Evolutionary conservation across 1,139 yeast species (phyloP), one percentile per base, ranked within the genome.

Genomic region (Zygosaccharomyces sapae): DNA sequence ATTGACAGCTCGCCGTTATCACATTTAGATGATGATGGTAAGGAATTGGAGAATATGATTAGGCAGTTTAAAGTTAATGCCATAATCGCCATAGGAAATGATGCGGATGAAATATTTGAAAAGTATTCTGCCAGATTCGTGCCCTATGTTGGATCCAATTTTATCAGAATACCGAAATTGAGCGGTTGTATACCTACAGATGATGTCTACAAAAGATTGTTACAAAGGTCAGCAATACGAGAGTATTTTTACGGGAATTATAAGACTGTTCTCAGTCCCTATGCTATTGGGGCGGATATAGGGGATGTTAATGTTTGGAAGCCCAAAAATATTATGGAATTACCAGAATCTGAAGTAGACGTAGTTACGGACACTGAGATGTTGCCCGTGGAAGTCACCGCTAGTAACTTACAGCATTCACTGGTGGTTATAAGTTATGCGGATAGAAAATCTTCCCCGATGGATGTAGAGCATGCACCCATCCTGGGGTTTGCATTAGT

Each of bases 171-270:
- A 10, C 66, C 68, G 1, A 47, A 45, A 3, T 43, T 64, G 27
- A 53, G 56, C 44, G 67, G 66, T 10, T 56, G 77, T 44, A 86
- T 86, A 5, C 89, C 86, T 41, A 73, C 80, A 25, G 94, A 86
- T 53, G 94, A 84, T 43, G 70, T 79, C 16, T 87, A 72, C 61
- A 72, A 76, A 42, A 75, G 97, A 59, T 79, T 83, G 40, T 52
- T 76, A 22, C 97, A 92, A 64, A 86, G 89, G 58, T 77, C 79
- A 44, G 73, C 84, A 4, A 87, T 92, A 47, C 81, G 81, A 60
- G 95, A 89, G 60, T 94, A 92, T 65, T 94, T 94, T 60, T 88
- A 94, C 61, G 98, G 98, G 1, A 78, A 79, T n/a, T 40, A 49
- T 5, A 74, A 75, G 45, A 78, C 80, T 7, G 80, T 83, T 5